These are phyloP conservation scores for Aspergillus terreus DNA, from an alignment of 2,329 filamentous ascomycete species.

Conservation along the genomic window DNA sequence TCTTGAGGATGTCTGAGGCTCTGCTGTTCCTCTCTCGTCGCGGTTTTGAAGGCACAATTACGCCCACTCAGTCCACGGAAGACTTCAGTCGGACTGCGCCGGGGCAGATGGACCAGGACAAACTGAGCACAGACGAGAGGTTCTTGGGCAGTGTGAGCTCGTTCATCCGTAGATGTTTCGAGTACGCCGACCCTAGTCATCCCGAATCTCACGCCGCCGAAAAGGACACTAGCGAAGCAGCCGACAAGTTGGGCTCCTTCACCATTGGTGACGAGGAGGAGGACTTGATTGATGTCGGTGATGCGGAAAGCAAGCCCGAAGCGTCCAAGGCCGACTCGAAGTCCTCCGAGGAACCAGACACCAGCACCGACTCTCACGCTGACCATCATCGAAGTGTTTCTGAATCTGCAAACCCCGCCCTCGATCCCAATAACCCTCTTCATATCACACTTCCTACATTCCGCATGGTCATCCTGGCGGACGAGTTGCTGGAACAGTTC, in stretches of 20 bases:
- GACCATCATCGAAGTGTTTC: slow-evolving; percentile 32
- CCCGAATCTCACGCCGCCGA: slow-evolving; percentile 45
- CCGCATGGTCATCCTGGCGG: slow-evolving; percentile 95
- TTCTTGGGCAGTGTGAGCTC: slow-evolving; percentile 92
- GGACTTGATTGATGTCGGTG: slow-evolving; percentile 40
- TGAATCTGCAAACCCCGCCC: slow-evolving; percentile 78
- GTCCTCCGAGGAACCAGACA: background rate
- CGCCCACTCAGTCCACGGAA: slow-evolving; percentile 58
- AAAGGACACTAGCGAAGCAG: slow-evolving; percentile 28
- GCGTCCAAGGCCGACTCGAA: background rate
- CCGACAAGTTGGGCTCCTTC: slow-evolving; percentile 57
- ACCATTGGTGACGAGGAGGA: slow-evolving; percentile 70
- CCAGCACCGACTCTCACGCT: background rate
- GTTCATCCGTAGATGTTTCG: slow-evolving; percentile 94
- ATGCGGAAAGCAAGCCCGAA: slow-evolving; percentile 11
- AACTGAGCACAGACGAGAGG: slow-evolving; percentile 69
- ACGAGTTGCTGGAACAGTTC: slow-evolving; percentile 93
- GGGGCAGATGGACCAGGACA: slow-evolving; percentile 34
- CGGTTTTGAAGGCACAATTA: slow-evolving; percentile 72
- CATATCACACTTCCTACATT: slow-evolving; percentile 97
- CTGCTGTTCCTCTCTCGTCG: slow-evolving; percentile 86
- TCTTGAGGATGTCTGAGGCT: slow-evolving; percentile 89
- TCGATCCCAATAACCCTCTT: slow-evolving; percentile 88
- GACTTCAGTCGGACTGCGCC: slow-evolving; percentile 36
- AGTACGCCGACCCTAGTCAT: slow-evolving; percentile 93